Base-by-base conservation (phyloP, 202 grass and related monocot genomes). In the Zizania palustris region DNA sequence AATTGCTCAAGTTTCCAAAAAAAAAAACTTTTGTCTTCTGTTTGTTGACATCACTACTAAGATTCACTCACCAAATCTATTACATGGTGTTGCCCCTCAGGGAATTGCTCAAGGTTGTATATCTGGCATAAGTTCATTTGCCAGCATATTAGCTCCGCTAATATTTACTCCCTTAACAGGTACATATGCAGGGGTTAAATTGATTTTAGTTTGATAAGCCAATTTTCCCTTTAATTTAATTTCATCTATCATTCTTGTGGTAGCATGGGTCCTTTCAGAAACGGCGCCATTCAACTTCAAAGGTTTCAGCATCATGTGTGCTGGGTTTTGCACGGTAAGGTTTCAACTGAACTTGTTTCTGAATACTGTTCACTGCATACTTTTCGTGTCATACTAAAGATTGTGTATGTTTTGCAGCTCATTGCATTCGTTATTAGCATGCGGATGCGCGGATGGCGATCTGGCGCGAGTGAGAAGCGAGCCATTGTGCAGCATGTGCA, bases 21-120 rank as follows among this genome's bases (percentile, higher is more conserved):
- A n/a, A n/a, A 28, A 28, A 28, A 28, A 63, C 74, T 9, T 57
- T 70, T 5, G 0, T 53, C 3, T 37, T 59, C 9, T 38, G 36
- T 44, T 61, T 5, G 7, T 49, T 67, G 33, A 61, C 40, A 69
- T 62, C 9, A 58, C 9, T 41, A 9, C 21, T 77, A 4, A 72
- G 19, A 44, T 55, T 42, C 71, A 10, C 65, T 77, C 61, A 48
- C 11, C 3, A 6, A 68, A 39, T 22, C 8, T 70, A 28, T 71
- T 60, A 33, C 54, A 6, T 61, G 79, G n/a, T 56, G 5, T 76
- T 75, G 48, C 6, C 41, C 70, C 41, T 5, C 20, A 98, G 95
- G 95, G 95, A 80, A 84, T 95, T 78, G 95, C 89, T 77, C 95
- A 98, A 95, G 95, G 95, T 2, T 98, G 95, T 71, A 77, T 98